Conservation (phyloP, 148 eudicot genomes). For the Spergularia marina region DNA sequence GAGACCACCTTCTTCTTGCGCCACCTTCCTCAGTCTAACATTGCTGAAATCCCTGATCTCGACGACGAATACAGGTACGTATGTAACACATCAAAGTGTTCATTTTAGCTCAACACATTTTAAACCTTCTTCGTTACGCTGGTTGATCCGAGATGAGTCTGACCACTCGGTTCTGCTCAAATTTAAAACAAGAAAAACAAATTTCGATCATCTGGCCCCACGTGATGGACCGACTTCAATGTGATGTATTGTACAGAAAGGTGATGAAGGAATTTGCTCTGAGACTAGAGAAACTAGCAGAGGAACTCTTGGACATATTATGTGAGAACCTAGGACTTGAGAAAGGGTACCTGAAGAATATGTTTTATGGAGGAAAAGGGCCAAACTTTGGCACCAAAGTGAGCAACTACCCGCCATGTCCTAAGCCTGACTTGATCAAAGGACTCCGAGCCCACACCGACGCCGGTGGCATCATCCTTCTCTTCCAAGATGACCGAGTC, state of each 20-base stretch:
- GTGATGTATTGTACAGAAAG: slow-evolving; percentile 26
- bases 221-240: no score
- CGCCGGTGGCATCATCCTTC: slow-evolving; percentile 78
- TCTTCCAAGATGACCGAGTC: slow-evolving; percentile 71
- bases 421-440: slow-evolving; percentile 67
- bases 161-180: no score
- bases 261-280: slow-evolving; percentile 67
- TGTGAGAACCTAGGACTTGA: slow-evolving; percentile 80
- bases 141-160: no score
- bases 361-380: slow-evolving; percentile 52
- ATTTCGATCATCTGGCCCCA: no score
- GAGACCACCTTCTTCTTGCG: slow-evolving; percentile 70
- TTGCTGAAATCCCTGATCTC: slow-evolving; percentile 59
- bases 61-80: slow-evolving; percentile 56
- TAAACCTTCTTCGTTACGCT: no score
- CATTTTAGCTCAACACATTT: no score
- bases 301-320: slow-evolving; percentile 60
- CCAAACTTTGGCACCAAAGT: slow-evolving; percentile 79
- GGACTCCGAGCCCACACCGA: slow-evolving; percentile 84
- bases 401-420: slow-evolving; percentile 78
- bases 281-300: slow-evolving; percentile 64
- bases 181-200: no score
- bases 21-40: slow-evolving; percentile 64
- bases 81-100: not conserved
- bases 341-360: slow-evolving; percentile 70